phyloP scores from a whole-genome alignment of 2,329 filamentous ascomycete species.

The Pestalotiopsis sp. region DNA sequence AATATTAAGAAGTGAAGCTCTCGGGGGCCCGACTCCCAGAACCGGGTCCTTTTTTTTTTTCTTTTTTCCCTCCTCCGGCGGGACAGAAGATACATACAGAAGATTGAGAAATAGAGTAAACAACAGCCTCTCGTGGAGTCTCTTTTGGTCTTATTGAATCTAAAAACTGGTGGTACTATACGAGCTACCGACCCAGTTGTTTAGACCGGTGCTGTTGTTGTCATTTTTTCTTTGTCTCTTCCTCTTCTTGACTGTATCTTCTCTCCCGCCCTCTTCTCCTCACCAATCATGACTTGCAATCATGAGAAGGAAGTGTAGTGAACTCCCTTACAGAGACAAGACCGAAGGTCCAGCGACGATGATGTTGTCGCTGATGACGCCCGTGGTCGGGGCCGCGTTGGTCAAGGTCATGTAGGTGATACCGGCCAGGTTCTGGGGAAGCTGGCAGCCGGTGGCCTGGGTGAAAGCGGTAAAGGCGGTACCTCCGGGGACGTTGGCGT shows the following conservation, averaged over 20 bases:
- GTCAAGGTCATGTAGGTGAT: slow-evolving; percentile 69
- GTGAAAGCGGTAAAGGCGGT: slow-evolving; percentile 60
- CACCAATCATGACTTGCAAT: neutral
- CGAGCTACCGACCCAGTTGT: slow-evolving; percentile 11
- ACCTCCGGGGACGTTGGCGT: slow-evolving; percentile 57
- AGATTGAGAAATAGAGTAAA: neutral
- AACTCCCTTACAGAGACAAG: slow-evolving; percentile 42
- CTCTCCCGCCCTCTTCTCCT: neutral
- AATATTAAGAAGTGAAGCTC: slow-evolving; percentile 4
- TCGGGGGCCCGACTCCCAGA: neutral
- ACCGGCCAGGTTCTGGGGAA: slow-evolving; percentile 63
- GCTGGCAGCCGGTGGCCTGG: slow-evolving; percentile 53
- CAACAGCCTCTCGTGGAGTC: neutral
- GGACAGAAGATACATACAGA: neutral
- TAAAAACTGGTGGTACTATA: slow-evolving; percentile 13
- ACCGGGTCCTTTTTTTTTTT: neutral
- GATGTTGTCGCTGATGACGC: slow-evolving; percentile 59
- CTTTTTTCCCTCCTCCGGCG: neutral
- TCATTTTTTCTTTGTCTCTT: neutral
- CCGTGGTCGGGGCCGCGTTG: slow-evolving; percentile 48
- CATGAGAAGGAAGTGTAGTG: neutral
- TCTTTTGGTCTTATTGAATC: slow-evolving; percentile 3
- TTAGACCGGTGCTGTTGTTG: slow-evolving; percentile 9
- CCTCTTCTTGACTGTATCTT: neutral
- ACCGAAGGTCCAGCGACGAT: slow-evolving; percentile 66